Conservation (phyloP, 2,329 filamentous ascomycete genomes). For the Neonectria ditissima region DNA sequence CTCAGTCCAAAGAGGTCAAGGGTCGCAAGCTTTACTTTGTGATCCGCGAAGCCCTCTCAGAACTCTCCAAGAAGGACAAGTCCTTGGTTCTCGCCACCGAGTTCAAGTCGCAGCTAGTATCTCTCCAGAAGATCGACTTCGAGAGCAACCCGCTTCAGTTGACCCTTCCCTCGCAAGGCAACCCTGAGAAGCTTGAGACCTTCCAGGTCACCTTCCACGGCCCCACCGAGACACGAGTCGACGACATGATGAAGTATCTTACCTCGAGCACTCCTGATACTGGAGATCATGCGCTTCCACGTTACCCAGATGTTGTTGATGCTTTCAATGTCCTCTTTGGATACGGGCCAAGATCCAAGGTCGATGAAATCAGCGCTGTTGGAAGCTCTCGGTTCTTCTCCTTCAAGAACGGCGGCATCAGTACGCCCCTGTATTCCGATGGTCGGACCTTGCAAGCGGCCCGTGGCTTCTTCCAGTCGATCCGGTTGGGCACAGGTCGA, state of each 20-base stretch:
- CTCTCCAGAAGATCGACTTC: slow-evolving; percentile 52
- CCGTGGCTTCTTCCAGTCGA: slow-evolving; percentile 68
- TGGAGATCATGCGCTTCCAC: slow-evolving; percentile 57
- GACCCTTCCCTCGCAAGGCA: slow-evolving; percentile 48
- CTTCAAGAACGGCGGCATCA: slow-evolving; percentile 47
- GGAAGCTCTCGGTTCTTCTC: slow-evolving; percentile 64
- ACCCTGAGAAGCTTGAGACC: slow-evolving; percentile 46
- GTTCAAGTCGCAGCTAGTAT: slow-evolving; percentile 63
- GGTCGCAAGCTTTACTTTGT: slow-evolving; percentile 59
- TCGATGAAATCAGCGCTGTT: slow-evolving; percentile 52
- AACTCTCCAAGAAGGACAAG: slow-evolving; percentile 49
- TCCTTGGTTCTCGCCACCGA: slow-evolving; percentile 57
- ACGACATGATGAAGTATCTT: slow-evolving; percentile 59
- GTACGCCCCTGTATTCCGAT: slow-evolving; percentile 42
- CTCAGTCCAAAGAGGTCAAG: slow-evolving; percentile 50
- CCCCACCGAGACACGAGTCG: slow-evolving; percentile 53
- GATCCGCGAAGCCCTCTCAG: slow-evolving; percentile 52
- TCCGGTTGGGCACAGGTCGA: slow-evolving; percentile 64
- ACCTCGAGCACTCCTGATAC: slow-evolving; percentile 55
- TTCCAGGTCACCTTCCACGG: slow-evolving; percentile 58
- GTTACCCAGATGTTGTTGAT: slow-evolving; percentile 61
- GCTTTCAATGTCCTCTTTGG: slow-evolving; percentile 66
- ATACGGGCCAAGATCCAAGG: slow-evolving; percentile 53
- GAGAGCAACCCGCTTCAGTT: slow-evolving; percentile 50
- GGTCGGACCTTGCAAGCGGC: slow-evolving; percentile 54